Base-by-base conservation (phyloP, 1,139 yeast genomes). In the Pichia sp. region DNA sequence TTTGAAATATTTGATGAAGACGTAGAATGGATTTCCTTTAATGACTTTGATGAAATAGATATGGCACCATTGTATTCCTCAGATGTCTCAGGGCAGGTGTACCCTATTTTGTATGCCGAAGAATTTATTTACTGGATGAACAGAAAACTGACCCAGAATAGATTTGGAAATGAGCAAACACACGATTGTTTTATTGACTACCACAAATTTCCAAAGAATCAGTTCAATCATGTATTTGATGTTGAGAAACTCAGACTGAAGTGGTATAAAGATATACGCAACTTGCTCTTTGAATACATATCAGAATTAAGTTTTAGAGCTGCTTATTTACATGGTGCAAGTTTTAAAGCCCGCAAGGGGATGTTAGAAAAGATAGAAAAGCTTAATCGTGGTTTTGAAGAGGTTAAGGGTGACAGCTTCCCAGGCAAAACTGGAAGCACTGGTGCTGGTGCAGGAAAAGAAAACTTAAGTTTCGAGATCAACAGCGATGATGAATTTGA, bases 41-140 rank as follows among this genome's bases (percentile, higher is more conserved):
- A 80, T 42, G 98, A 91, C 61, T 88, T 77, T 52, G 70, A 74
- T 17, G 97, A 89, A 54, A 64, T 86, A 34, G 84, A 72, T 54
- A 67, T 72, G 52, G 62, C 62, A 11, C 66, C 72, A 46, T 58
- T 68, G 15, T 64, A 61, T 4, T 40, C 44, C 5, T 31, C 21
- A 14, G 36, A 45, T 23, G 35, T 47, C 11, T 28, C 46, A 28
- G 70, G 85, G 4, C 63, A 66, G 15, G 70, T 85, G 0, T 53
- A 69, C 20, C 96, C 96, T 0, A 66, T 89, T 48, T 63, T 84
- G 49, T 74, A 63, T 54, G 68, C 94, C 0, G 95, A 95, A 0
- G 69, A 76, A 39, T 79, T 86, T 55, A 69, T 79, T 12, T 89
- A 85, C 58, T 71, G 76, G 50, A 77, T 74, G 48, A 68, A 68